Percentiles rank a stretch among this genome's conserved stretches.
These are phyloP conservation scores for Poa annua DNA, from an alignment of 176 grass and related monocot species.

Conservation along the genomic window DNA sequence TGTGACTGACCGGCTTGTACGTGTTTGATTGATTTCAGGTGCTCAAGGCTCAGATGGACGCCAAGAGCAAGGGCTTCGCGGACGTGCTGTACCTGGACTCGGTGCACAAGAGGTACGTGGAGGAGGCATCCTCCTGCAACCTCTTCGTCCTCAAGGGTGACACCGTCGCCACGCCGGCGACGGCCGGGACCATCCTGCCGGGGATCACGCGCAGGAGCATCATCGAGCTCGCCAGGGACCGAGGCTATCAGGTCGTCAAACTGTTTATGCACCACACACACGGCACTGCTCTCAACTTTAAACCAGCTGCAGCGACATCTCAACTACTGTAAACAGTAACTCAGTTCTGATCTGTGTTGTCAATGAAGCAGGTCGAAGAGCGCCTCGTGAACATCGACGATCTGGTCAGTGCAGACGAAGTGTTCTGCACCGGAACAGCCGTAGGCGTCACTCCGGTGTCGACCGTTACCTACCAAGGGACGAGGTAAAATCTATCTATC, in stretches of 20 bases:
- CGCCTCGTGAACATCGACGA: constrained; percentile 73
- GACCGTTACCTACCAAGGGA: constrained; percentile 60
- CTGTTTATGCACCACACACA: not conserved
- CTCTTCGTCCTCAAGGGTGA: constrained; percentile 79
- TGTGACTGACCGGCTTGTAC: not conserved
- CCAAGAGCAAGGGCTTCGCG: constrained; percentile 76
- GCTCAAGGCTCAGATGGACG: constrained; percentile 66
- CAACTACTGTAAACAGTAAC: not conserved
- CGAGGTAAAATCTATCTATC: constrained; percentile 45
- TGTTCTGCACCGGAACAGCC: constrained; percentile 96
- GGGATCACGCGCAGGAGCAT: constrained; percentile 94
- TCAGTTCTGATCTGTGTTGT: not conserved
- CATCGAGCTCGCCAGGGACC: constrained; percentile 74
- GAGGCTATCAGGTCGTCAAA: constrained; percentile 76
- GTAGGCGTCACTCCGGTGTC: constrained; percentile 78
- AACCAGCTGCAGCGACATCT: not conserved
- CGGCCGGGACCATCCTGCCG: constrained; percentile 76
- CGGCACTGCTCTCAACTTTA: not conserved
- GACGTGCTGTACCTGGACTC: constrained; percentile 95
- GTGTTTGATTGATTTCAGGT: constrained; percentile 44
- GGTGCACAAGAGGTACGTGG: constrained; percentile 73
- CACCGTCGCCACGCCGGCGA: constrained; percentile 64
- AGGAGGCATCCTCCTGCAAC: constrained; percentile 95
- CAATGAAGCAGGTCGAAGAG: constrained; percentile 62
- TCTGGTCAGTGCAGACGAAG: constrained; percentile 69